Evolutionary conservation across 768 basidiomycete genomes (phyloP).

Genomic region (Leucocoprinus birnbaumii): DNA sequence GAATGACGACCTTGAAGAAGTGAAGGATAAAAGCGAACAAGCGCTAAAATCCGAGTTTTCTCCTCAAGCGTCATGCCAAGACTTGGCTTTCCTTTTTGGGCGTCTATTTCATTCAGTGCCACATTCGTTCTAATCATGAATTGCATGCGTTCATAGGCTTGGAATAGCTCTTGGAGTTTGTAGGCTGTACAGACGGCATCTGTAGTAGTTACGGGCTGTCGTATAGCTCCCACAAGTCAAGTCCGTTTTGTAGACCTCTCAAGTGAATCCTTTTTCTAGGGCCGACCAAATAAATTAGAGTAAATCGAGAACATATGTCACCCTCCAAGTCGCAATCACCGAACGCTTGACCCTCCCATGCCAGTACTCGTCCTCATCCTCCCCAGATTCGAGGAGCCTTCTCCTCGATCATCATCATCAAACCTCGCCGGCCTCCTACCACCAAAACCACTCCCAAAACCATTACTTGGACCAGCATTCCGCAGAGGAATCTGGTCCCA

Average conservation of each 20-base stretch:
- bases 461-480: constrained; percentile 9
- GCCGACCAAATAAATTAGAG: too few species aligned
- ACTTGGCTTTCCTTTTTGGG: neutral
- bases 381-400: constrained; percentile 69
- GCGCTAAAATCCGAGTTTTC: neutral
- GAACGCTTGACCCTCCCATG: constrained; percentile 71
- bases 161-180: too few species aligned
- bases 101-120: neutral
- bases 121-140: too few species aligned
- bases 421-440: constrained; percentile 21
- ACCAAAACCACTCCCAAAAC: constrained; percentile 17
- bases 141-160: too few species aligned
- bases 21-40: neutral
- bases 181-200: too few species aligned
- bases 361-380: constrained; percentile 76
- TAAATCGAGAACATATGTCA: too few species aligned
- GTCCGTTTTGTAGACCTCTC: too few species aligned
- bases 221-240: too few species aligned
- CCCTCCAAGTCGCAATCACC: constrained; percentile 36
- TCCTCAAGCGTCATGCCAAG: neutral
- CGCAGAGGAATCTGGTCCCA: constrained; percentile 16
- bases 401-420: constrained; percentile 54
- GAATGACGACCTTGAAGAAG: neutral
- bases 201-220: too few species aligned
- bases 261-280: too few species aligned